Conservation (phyloP, 768 basidiomycete species). For the Mycena latifolia region DNA sequence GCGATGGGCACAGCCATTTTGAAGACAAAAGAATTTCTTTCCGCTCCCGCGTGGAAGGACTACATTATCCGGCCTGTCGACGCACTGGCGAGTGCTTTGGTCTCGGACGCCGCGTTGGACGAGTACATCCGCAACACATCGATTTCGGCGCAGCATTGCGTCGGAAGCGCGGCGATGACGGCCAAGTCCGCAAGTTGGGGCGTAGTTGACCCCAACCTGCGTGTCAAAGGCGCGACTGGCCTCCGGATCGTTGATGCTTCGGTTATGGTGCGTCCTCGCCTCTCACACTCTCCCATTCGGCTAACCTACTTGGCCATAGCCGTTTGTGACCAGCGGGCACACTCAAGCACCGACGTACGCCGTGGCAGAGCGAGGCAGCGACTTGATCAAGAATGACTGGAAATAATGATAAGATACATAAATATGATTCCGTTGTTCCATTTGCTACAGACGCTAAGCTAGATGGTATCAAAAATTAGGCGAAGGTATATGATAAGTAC, state of each 20-base stretch:
- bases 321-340: background rate
- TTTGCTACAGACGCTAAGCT: background rate
- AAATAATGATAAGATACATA: background rate
- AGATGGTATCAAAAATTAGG: background rate
- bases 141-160: slow-evolving; percentile 32
- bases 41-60: slow-evolving; percentile 34
- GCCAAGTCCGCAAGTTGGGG: slow-evolving; percentile 24
- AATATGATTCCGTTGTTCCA: background rate
- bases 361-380: slow-evolving; percentile 1
- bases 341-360: slow-evolving; percentile 15
- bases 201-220: slow-evolving; percentile 13
- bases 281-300: too few relatives aligned
- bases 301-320: too few relatives aligned
- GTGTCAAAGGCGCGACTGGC: slow-evolving; percentile 37
- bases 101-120: slow-evolving; percentile 24
- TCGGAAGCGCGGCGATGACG: slow-evolving; percentile 36
- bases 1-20: slow-evolving; percentile 41
- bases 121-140: slow-evolving; percentile 30
- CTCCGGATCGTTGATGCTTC: slow-evolving; percentile 49
- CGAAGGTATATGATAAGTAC: background rate
- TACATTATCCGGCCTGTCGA: slow-evolving; percentile 20
- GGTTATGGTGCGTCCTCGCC: too few relatives aligned
- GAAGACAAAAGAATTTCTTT: slow-evolving; percentile 22
- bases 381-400: slow-evolving; percentile 1
- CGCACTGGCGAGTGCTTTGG: background rate